Percentiles rank a stretch among this genome's conserved stretches.
Evolutionary conservation across 2,329 filamentous ascomycete species (phyloP).

Genomic region (Aspergillus uvarum): DNA sequence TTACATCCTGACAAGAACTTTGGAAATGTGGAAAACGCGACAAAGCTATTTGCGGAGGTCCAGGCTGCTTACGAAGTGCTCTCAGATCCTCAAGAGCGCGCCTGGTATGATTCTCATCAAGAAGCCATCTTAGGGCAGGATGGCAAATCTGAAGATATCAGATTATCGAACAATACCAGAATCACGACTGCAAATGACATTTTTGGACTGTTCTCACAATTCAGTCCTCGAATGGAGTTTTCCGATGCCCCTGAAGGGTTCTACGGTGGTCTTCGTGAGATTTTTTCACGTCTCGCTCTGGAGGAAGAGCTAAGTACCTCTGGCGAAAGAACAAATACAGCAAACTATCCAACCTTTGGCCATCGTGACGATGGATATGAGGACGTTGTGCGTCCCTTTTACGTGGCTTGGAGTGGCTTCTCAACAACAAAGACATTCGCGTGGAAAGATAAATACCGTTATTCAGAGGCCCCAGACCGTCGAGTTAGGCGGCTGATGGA

Average conservation of each 20-base stretch:
- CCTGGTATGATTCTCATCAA: constrained; percentile 96
- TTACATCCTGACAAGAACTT: constrained; percentile 94
- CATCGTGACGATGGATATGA: constrained; percentile 72
- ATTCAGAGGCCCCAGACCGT: constrained; percentile 84
- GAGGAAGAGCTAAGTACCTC: constrained; percentile 77
- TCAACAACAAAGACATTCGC: constrained; percentile 80
- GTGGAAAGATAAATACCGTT: constrained; percentile 83
- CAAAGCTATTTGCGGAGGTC: constrained; percentile 82
- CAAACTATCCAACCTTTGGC: constrained; percentile 81
- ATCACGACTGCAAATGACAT: constrained; percentile 82
- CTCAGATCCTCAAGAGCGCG: constrained; percentile 89
- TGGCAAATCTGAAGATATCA: constrained; percentile 46
- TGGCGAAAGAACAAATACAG: constrained; percentile 60
- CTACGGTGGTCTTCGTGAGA: constrained; percentile 73
- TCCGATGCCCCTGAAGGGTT: constrained; percentile 79
- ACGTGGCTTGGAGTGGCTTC: constrained; percentile 76
- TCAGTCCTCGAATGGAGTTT: constrained; percentile 75
- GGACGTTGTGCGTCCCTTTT: constrained; percentile 75
- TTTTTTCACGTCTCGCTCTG: constrained; percentile 74
- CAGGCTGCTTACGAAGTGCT: constrained; percentile 95
- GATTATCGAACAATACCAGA: constrained; percentile 67
- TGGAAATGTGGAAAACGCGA: constrained; percentile 79
- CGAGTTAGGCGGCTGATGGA: constrained; percentile 82
- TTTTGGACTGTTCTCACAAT: constrained; percentile 72
- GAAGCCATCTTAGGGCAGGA: constrained; percentile 75